A percentile compares a stretch with the other conserved stretches of the same genome.
These are phyloP conservation scores for Aspergillus asperescens DNA, from an alignment of 495 filamentous ascomycete species.

Conservation along the genomic window DNA sequence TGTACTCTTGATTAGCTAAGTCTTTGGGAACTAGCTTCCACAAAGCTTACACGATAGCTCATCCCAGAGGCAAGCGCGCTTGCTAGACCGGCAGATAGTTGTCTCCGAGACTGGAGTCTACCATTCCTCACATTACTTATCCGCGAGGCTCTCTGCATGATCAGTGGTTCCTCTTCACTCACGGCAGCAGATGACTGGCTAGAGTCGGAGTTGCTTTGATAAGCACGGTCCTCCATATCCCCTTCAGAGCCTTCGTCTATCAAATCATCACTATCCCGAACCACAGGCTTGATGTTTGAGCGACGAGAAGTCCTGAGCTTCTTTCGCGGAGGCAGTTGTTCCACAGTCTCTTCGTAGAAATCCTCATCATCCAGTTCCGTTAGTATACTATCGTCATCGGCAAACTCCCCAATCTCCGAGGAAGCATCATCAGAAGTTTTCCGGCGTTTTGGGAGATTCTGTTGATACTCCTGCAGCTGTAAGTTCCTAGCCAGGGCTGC, in stretches of 20 bases:
- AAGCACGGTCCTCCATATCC: slow-evolving; percentile 6
- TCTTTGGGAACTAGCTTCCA: not conserved
- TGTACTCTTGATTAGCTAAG: slow-evolving; percentile 11
- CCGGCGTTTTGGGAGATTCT: slow-evolving; percentile 21
- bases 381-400: slow-evolving; percentile 13
- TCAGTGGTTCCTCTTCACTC: slow-evolving; percentile 11
- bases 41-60: slow-evolving; percentile 32
- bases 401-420: slow-evolving; percentile 8
- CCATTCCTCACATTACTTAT: not conserved
- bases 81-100: not conserved
- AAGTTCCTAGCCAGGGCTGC: slow-evolving; percentile 52
- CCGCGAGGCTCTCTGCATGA: slow-evolving; percentile 1
- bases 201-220: slow-evolving; percentile 6
- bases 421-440: slow-evolving; percentile 19
- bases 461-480: slow-evolving; percentile 58
- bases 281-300: not conserved
- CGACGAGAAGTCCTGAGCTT: slow-evolving; percentile 16
- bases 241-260: slow-evolving; percentile 9
- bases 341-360: slow-evolving; percentile 7
- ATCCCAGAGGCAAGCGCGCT: slow-evolving; percentile 13
- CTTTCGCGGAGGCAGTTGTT: slow-evolving; percentile 13
- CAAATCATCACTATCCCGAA: slow-evolving; percentile 10
- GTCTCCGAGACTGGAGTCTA: not conserved
- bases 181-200: slow-evolving; percentile 9
- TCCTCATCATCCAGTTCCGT: slow-evolving; percentile 22